These are phyloP conservation scores for Solanum chiquidenum DNA, from an alignment of 257 asterid species.

Conservation along the genomic window DNA sequence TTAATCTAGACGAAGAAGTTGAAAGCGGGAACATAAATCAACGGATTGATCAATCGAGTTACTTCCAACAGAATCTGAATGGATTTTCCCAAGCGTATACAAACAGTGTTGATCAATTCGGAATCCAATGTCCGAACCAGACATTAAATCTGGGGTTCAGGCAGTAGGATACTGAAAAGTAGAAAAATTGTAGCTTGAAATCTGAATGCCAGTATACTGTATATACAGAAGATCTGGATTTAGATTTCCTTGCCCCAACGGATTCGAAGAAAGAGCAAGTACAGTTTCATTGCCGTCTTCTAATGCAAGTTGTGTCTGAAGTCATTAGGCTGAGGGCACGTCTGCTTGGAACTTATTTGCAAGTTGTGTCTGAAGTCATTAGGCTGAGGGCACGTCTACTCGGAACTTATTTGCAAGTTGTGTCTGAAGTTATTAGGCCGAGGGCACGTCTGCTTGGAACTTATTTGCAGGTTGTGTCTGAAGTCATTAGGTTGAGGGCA, in stretches of 20 bases:
- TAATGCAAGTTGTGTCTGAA: too few species aligned
- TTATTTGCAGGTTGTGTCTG: too few species aligned
- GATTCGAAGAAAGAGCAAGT: neutral
- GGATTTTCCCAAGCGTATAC: constrained; percentile 15
- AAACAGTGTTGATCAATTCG: constrained; percentile 31
- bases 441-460: too few species aligned
- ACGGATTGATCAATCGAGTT: constrained; percentile 23
- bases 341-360: too few species aligned
- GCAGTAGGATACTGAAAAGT: constrained; percentile 20
- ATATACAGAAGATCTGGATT: neutral
- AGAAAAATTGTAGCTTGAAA: neutral
- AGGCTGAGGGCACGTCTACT: too few species aligned
- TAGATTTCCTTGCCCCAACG: neutral
- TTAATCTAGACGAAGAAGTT: constrained; percentile 35
- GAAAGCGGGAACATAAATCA: constrained; percentile 29
- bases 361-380: neutral
- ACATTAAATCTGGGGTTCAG: constrained; percentile 30
- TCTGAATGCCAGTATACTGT: constrained; percentile 13
- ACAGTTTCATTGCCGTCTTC: neutral
- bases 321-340: too few species aligned
- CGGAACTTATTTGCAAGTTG: too few species aligned
- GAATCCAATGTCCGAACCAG: constrained; percentile 36
- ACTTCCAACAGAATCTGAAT: constrained; percentile 5
- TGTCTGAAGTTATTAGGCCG: too few species aligned
- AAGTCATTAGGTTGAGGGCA: too few species aligned